These are phyloP conservation scores for Cercospora beticola DNA, from an alignment of 2,329 filamentous ascomycete genomes.

Conservation along the genomic window DNA sequence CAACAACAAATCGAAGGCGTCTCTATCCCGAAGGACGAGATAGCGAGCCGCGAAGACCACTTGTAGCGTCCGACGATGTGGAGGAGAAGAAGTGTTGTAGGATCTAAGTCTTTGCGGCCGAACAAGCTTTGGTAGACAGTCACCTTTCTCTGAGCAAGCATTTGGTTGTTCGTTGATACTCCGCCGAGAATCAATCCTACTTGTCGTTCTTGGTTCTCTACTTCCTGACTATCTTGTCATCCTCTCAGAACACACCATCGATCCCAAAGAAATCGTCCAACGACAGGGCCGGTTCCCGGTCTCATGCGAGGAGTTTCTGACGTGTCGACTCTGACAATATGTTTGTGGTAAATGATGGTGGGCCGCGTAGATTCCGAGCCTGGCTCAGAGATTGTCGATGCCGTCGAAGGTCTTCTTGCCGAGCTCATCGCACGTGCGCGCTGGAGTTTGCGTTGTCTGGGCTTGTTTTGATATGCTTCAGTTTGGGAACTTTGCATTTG, in stretches of 20 bases:
- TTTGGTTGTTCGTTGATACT: no score
- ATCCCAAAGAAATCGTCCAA: not conserved
- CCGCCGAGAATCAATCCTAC: not conserved
- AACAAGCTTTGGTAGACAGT: not conserved
- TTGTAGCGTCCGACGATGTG: not conserved
- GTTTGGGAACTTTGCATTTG: not conserved
- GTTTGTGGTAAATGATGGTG: constrained; percentile 1
- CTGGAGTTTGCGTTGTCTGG: not conserved
- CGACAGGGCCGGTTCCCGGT: not conserved
- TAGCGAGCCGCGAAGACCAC: not conserved
- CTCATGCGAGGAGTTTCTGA: not conserved
- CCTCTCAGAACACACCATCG: not conserved
- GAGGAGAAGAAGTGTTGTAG: not conserved
- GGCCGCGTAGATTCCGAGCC: not conserved
- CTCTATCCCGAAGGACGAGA: not conserved
- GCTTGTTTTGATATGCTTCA: not conserved
- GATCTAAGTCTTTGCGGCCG: not conserved
- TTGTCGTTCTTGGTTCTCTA: not conserved
- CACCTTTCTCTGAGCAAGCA: not conserved
- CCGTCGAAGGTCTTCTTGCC: not conserved
- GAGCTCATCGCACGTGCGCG: not conserved
- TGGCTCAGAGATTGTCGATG: constrained; percentile 2
- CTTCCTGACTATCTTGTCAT: not conserved
- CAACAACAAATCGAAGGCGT: not conserved
- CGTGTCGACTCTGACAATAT: not conserved